phyloP scores from a whole-genome alignment of 345 rosid genomes.

The Murraya koenigii region DNA sequence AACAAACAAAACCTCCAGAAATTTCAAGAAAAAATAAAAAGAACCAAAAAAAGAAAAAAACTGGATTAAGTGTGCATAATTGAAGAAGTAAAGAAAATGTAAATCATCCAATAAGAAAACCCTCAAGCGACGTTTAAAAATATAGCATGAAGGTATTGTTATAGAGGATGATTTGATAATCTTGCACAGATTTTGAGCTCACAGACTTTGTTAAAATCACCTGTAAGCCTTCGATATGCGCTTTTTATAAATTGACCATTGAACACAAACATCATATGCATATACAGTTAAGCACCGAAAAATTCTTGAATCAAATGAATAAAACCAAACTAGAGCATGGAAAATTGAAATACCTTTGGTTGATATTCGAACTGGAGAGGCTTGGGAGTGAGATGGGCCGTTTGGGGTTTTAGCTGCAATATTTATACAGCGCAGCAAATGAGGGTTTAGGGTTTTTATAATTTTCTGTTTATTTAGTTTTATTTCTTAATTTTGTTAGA shows the following conservation, averaged over 20 bases:
- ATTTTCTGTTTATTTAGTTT: no score
- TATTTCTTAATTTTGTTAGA: no score
- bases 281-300: not conserved
- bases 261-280: not conserved
- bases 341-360: constrained; percentile 2
- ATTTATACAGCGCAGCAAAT: not conserved
- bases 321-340: not conserved
- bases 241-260: constrained; percentile 16
- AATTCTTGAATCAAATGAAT: not conserved
- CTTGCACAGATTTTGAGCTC: constrained; percentile 88
- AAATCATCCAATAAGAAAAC: constrained; percentile 29
- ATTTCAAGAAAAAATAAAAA: not conserved
- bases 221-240: constrained; percentile 93
- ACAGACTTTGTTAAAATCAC: constrained; percentile 32
- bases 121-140: constrained; percentile 23
- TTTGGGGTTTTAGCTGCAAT: not conserved
- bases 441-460: constrained; percentile 3
- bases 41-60: no score
- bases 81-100: constrained; percentile 22
- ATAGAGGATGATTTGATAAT: constrained; percentile 32
- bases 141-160: constrained; percentile 28
- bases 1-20: no score
- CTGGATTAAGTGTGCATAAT: not conserved
- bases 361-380: not conserved
- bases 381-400: not conserved